phyloP scores from a whole-genome alignment of 352 stramenopile species.

The Phytophthora niederhauseri region DNA sequence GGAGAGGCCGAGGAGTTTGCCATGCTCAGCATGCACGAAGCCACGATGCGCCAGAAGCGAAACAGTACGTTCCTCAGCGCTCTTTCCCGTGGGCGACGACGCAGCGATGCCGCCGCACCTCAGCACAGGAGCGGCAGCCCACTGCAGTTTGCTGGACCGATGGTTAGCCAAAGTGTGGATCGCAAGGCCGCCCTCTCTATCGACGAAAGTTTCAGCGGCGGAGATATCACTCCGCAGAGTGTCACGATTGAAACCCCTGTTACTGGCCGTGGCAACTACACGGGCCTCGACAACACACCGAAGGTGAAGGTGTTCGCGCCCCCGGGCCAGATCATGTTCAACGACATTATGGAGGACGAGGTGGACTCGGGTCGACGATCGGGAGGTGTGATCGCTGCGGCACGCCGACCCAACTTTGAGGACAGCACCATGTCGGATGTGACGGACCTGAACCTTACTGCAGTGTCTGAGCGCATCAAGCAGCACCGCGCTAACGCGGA shows the following conservation, averaged over 20 bases:
- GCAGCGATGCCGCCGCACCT: conserved; percentile 24
- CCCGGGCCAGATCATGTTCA: conserved; percentile 56
- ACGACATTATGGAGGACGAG: conserved; percentile 69
- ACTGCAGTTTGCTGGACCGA: conserved; percentile 53
- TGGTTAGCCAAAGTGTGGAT: conserved; percentile 55
- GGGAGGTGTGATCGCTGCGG: conserved; percentile 5
- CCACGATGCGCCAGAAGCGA: conserved; percentile 52
- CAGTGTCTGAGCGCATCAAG: conserved; percentile 59
- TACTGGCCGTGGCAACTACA: conserved; percentile 34
- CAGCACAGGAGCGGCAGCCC: conserved; percentile 44
- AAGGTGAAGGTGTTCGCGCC: conserved; percentile 30
- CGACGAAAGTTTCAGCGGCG: conserved; percentile 23
- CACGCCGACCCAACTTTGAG: conserved; percentile 26
- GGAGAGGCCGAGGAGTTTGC: conserved; percentile 74
- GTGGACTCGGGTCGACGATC: conserved; percentile 27
- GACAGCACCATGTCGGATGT: conserved; percentile 37
- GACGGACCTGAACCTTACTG: conserved; percentile 59
- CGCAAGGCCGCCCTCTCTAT: conserved; percentile 36
- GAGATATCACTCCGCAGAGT: conserved; percentile 33
- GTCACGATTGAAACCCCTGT: conserved; percentile 38
- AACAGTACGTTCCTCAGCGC: conserved; percentile 62
- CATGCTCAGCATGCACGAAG: conserved; percentile 81
- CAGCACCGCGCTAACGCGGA: conserved; percentile 45
- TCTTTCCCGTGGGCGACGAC: conserved; percentile 34
- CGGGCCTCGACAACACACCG: conserved; percentile 37